These are phyloP conservation scores for Sechiopsis laciniata DNA, from an alignment of 306 rosid genomes.

Conservation along the genomic window DNA sequence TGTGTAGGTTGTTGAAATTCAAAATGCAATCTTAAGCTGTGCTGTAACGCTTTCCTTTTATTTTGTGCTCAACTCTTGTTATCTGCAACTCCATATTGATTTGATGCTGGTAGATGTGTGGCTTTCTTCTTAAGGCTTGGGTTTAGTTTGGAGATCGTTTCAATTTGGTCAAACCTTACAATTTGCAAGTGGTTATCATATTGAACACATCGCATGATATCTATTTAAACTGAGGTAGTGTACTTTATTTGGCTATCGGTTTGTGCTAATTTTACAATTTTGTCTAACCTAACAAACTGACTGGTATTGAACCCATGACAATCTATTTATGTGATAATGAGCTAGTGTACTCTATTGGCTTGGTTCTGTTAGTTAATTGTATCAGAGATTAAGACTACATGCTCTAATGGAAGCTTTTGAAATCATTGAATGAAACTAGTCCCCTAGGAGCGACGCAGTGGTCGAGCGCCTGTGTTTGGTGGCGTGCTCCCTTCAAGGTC, in stretches of 20 bases:
- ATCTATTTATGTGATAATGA: too few species aligned
- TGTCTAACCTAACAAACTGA: background rate
- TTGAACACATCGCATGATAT: background rate
- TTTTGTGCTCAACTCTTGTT: background rate
- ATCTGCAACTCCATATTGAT: background rate
- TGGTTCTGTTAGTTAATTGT: too few species aligned
- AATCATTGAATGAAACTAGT: too few species aligned
- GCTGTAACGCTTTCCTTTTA: background rate
- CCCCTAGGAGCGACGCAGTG: too few species aligned
- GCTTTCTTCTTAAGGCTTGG: background rate
- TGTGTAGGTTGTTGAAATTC: background rate
- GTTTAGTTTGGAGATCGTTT: background rate
- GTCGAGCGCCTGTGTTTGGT: too few species aligned
- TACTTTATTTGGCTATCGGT: background rate
- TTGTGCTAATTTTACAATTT: background rate
- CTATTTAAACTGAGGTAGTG: background rate
- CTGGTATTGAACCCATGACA: background rate
- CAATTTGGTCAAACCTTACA: background rate
- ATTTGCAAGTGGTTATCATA: background rate
- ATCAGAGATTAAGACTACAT: too few species aligned
- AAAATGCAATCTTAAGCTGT: slow-evolving; percentile 24
- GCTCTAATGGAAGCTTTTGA: too few species aligned
- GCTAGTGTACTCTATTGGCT: too few species aligned
- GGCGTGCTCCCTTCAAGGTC: too few species aligned
- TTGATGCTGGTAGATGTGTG: background rate